phyloP scores from a whole-genome alignment of 768 basidiomycete genomes.

The Kwoniella mangroviensis region DNA sequence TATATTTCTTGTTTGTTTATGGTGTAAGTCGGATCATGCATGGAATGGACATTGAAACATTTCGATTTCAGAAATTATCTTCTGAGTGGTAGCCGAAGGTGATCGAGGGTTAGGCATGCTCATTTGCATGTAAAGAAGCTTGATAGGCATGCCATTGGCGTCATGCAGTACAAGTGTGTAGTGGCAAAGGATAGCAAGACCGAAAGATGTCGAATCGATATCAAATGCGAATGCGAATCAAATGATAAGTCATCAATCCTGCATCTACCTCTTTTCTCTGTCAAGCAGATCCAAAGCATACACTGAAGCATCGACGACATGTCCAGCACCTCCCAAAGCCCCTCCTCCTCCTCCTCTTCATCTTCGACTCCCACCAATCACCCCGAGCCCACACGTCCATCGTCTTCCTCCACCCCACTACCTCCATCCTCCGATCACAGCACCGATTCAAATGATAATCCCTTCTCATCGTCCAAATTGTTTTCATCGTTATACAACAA shows the following conservation, averaged over 20 bases:
- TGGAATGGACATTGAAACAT: not conserved
- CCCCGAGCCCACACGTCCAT: not conserved
- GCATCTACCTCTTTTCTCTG: no score
- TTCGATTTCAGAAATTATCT: not conserved
- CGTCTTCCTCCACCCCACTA: not conserved
- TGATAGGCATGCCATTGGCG: not conserved
- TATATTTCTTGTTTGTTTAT: not conserved
- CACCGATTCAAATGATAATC: not conserved
- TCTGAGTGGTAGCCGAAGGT: not conserved
- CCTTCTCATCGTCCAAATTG: slow-evolving; percentile 10
- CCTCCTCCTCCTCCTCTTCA: slow-evolving; percentile 14
- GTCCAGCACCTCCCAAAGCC: not conserved
- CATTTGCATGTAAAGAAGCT: not conserved
- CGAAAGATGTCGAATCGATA: not conserved
- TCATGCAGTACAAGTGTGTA: not conserved
- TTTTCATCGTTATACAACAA: slow-evolving; percentile 22
- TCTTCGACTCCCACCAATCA: slow-evolving; percentile 15
- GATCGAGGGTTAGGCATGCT: not conserved
- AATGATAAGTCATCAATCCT: not conserved
- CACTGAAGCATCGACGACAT: not conserved
- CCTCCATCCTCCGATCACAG: not conserved
- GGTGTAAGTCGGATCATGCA: not conserved
- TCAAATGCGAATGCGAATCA: not conserved
- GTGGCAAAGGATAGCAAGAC: not conserved
- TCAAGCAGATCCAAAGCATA: not conserved